Percentiles rank a stretch among this genome's conserved stretches.
Conservation (phyloP, 441 rosid species). For the Eruca vesicaria region DNA sequence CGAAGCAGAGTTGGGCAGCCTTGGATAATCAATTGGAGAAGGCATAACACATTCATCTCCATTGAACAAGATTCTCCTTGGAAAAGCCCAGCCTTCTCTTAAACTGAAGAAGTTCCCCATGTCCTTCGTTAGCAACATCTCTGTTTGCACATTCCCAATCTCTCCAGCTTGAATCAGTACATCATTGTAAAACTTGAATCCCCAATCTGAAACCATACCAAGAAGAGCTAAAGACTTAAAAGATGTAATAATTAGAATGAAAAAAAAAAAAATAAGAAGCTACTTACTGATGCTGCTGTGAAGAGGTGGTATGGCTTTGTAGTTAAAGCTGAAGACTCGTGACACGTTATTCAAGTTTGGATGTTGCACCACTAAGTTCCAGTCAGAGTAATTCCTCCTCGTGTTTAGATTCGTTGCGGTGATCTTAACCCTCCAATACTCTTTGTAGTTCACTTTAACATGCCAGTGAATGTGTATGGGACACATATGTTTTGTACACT, state of each 20-base stretch:
- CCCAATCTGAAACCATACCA: conserved; percentile 61
- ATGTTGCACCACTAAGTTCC: conserved; percentile 80
- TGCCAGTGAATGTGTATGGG: conserved; percentile 89
- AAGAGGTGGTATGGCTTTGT: conserved; percentile 50
- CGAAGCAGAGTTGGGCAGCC: conserved; percentile 51
- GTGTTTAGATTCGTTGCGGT: conserved; percentile 61
- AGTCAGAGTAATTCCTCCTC: conserved; percentile 62
- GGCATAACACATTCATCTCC: conserved; percentile 98
- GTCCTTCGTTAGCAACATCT: conserved; percentile 67
- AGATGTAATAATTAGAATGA: too few species aligned
- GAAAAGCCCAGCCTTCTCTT: conserved; percentile 91
- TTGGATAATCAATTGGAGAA: conserved; percentile 68
- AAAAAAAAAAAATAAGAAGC: too few species aligned
- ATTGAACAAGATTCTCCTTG: conserved; percentile 68
- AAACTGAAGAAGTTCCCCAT: conserved; percentile 49
- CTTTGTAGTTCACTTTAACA: conserved; percentile 69
- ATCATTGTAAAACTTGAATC: conserved; percentile 66
- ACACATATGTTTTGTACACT: conserved; percentile 74
- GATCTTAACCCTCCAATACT: conserved; percentile 79
- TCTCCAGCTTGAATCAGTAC: conserved; percentile 61
- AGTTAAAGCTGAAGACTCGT: conserved; percentile 78
- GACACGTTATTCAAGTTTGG: conserved; percentile 62
- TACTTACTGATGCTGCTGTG: conserved; percentile 54
- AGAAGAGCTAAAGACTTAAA: too few species aligned
- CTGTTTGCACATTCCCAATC: conserved; percentile 69